phyloP scores from a whole-genome alignment of 2,329 filamentous ascomycete genomes.

The Zymoseptoria ardabiliae region DNA sequence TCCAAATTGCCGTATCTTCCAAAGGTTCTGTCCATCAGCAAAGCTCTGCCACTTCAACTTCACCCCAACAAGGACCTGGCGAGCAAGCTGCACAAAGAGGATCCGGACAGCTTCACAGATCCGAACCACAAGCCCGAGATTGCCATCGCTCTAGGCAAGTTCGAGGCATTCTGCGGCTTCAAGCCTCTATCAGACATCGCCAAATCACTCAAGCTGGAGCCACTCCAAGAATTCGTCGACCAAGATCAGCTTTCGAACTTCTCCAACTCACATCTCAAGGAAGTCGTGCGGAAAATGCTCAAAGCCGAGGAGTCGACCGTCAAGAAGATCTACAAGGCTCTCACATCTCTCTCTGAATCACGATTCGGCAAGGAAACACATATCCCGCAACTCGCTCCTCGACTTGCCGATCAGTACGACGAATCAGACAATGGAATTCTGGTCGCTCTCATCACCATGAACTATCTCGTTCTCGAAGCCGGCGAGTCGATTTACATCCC shows the following conservation, averaged over 20 bases:
- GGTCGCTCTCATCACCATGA: conserved; percentile 66
- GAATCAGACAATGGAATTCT: conserved; percentile 58
- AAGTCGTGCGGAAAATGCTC: conserved; percentile 50
- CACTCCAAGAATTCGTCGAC: conserved; percentile 47
- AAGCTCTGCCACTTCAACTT: conserved; percentile 67
- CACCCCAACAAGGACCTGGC: conserved; percentile 66
- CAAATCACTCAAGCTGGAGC: conserved; percentile 49
- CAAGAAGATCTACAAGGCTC: conserved; percentile 44
- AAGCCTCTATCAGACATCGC: conserved; percentile 58
- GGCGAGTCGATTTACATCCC: conserved; percentile 65
- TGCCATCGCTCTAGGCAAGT: conserved; percentile 61
- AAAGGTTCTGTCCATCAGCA: conserved; percentile 68
- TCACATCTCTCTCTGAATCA: conserved; percentile 43
- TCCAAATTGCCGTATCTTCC: conserved; percentile 63
- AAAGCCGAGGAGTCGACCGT: conserved; percentile 48
- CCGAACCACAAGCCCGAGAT: conserved; percentile 77
- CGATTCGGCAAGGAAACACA: conserved; percentile 49
- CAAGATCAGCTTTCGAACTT: conserved; percentile 48
- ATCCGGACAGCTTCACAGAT: conserved; percentile 62
- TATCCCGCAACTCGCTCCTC: conserved; percentile 57
- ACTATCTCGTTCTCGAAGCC: conserved; percentile 58
- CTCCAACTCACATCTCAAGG: conserved; percentile 51
- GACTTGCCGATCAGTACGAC: conserved; percentile 58
- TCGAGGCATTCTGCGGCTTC: conserved; percentile 71
- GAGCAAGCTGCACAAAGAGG: conserved; percentile 53